phyloP scores from a whole-genome alignment of 352 stramenopile species.

The Pythium aphanidermatum region DNA sequence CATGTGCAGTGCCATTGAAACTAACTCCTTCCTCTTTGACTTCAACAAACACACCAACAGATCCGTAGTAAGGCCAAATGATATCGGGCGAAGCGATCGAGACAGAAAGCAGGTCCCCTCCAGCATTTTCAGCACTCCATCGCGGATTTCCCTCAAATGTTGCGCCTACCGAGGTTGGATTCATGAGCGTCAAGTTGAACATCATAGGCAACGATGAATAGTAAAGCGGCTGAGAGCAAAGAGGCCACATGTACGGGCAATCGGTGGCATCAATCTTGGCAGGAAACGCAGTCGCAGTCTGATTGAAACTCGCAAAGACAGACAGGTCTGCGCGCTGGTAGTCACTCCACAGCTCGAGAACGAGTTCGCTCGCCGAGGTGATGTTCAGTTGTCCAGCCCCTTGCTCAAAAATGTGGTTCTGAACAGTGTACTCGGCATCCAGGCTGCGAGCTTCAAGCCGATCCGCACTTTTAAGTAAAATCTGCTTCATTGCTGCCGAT shows the following conservation, averaged over 20 bases:
- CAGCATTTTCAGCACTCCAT: slow-evolving; percentile 32
- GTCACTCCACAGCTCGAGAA: slow-evolving; percentile 32
- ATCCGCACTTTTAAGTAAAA: slow-evolving; percentile 53
- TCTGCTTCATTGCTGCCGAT: slow-evolving; percentile 63
- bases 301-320: slow-evolving; percentile 20
- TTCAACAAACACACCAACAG: slow-evolving; percentile 63
- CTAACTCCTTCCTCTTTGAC: slow-evolving; percentile 37
- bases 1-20: slow-evolving; percentile 35
- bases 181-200: slow-evolving; percentile 83
- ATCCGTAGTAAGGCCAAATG: slow-evolving; percentile 65
- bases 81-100: slow-evolving; percentile 40
- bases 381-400: slow-evolving; percentile 73
- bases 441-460: slow-evolving; percentile 28
- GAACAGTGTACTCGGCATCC: slow-evolving; percentile 31
- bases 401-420: slow-evolving; percentile 85
- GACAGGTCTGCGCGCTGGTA: slow-evolving; percentile 19
- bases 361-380: slow-evolving; percentile 38
- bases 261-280: slow-evolving; percentile 61
- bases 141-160: slow-evolving; percentile 37
- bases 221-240: slow-evolving; percentile 77
- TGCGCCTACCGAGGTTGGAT: slow-evolving; percentile 44
- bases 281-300: slow-evolving; percentile 42
- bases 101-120: slow-evolving; percentile 47
- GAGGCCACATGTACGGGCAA: slow-evolving; percentile 85
- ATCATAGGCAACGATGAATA: slow-evolving; percentile 63